These are phyloP conservation scores for Penicillium sclerotigenum DNA, from an alignment of 2,329 filamentous ascomycete species.

Conservation along the genomic window DNA sequence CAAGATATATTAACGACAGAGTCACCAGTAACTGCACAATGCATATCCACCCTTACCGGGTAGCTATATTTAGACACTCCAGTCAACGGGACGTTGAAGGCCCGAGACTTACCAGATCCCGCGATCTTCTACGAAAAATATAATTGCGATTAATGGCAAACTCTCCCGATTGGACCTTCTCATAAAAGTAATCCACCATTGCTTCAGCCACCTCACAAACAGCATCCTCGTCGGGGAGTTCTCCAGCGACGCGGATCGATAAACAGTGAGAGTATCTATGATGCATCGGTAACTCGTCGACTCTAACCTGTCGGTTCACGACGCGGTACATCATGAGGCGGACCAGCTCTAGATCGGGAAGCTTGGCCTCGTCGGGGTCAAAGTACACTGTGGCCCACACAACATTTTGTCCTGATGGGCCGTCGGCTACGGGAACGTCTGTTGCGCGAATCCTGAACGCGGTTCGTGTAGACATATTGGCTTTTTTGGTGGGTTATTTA, in stretches of 20 bases:
- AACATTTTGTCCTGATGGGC: background rate
- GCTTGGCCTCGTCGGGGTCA: background rate
- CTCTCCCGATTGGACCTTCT: background rate
- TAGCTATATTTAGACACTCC: too few species aligned
- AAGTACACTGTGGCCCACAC: slow-evolving; percentile 2
- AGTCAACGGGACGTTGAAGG: background rate
- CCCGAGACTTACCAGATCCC: background rate
- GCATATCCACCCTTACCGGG: too few species aligned
- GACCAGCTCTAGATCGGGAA: background rate
- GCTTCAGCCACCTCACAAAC: background rate
- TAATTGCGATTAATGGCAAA: background rate
- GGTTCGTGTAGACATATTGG: background rate
- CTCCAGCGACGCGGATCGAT: background rate
- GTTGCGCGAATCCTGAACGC: background rate
- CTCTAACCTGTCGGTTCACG: background rate
- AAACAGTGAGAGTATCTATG: background rate
- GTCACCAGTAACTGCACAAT: background rate
- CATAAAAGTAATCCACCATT: background rate
- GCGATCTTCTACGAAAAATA: background rate
- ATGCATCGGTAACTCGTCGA: background rate
- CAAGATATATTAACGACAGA: background rate
- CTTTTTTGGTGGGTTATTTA: background rate
- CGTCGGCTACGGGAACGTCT: background rate
- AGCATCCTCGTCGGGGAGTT: background rate
- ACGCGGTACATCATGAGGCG: slow-evolving; percentile 2